phyloP scores from a whole-genome alignment of 768 basidiomycete species.

The Lactarius tabidus region DNA sequence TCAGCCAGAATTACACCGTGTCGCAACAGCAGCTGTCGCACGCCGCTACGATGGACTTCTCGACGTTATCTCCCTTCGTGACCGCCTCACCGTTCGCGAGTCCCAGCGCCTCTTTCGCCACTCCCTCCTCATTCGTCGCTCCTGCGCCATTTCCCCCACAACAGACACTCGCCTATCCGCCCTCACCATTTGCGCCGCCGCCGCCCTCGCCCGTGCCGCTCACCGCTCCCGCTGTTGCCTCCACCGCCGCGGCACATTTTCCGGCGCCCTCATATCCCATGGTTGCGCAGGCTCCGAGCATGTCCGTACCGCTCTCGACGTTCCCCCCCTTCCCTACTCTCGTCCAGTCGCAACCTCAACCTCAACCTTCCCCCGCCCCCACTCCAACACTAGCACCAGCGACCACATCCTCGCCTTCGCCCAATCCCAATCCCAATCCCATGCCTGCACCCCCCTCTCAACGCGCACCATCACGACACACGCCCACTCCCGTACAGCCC shows the following conservation, averaged over 20 bases:
- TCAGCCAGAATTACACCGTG: constrained; percentile 5
- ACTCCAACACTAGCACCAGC: too few species aligned
- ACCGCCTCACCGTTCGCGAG: constrained; percentile 5
- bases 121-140: constrained; percentile 18
- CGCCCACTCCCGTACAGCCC: neutral
- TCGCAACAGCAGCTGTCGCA: neutral
- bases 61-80: constrained; percentile 18
- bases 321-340: constrained; percentile 7
- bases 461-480: neutral
- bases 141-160: neutral
- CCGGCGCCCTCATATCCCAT: neutral
- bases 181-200: constrained; percentile 18
- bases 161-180: constrained; percentile 15
- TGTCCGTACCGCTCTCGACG: constrained; percentile 7
- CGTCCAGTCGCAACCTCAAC: constrained; percentile 4
- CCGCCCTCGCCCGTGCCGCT: constrained; percentile 1
- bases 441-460: neutral
- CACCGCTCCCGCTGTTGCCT: neutral
- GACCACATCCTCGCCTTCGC: neutral
- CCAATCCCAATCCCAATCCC: neutral
- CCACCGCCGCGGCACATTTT: constrained; percentile 14
- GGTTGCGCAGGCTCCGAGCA: neutral
- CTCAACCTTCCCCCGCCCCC: neutral
- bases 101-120: constrained; percentile 6
- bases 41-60: constrained; percentile 16